Conservation (phyloP, 495 filamentous ascomycete species). For the Penicillium flavigenum region DNA sequence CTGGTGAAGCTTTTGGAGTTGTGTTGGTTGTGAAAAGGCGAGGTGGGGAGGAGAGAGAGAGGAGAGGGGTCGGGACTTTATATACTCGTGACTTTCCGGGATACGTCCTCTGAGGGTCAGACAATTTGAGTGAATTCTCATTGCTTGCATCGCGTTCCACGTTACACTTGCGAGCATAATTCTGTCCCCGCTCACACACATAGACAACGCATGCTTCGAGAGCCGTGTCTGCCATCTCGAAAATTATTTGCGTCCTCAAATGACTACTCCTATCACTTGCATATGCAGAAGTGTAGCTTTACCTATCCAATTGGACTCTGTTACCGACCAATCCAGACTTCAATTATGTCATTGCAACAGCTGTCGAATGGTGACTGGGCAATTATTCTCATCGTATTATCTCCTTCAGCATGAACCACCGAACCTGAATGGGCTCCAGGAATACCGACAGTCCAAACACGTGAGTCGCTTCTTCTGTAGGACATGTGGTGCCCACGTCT, state of each 20-base stretch:
- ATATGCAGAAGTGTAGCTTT: slow-evolving; percentile 53
- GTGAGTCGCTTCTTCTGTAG: slow-evolving; percentile 64
- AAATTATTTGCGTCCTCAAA: slow-evolving; percentile 1
- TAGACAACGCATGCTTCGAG: slow-evolving; percentile 18
- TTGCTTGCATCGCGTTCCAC: slow-evolving; percentile 3
- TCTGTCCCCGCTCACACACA: slow-evolving; percentile 35
- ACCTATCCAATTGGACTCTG: slow-evolving; percentile 38
- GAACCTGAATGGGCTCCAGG: slow-evolving; percentile 38
- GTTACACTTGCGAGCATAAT: slow-evolving; percentile 27
- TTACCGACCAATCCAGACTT: slow-evolving; percentile 28
- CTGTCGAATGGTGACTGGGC: slow-evolving; percentile 60
- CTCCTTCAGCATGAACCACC: slow-evolving; percentile 35
- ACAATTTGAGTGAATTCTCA: neutral
- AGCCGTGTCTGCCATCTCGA: neutral
- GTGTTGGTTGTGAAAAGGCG: slow-evolving; percentile 9
- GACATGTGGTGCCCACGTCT: slow-evolving; percentile 67
- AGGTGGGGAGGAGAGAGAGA: neutral
- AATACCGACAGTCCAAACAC: slow-evolving; percentile 49
- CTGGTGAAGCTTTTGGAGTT: neutral
- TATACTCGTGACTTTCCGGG: slow-evolving; percentile 32
- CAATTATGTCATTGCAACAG: slow-evolving; percentile 64
- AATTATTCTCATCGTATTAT: slow-evolving; percentile 56
- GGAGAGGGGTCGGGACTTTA: slow-evolving; percentile 13
- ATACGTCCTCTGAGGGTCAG: neutral
- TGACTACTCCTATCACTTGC: slow-evolving; percentile 48